These are phyloP conservation scores for Cucurbitaria berberidis DNA, from an alignment of 2,329 filamentous ascomycete genomes.

Conservation along the genomic window DNA sequence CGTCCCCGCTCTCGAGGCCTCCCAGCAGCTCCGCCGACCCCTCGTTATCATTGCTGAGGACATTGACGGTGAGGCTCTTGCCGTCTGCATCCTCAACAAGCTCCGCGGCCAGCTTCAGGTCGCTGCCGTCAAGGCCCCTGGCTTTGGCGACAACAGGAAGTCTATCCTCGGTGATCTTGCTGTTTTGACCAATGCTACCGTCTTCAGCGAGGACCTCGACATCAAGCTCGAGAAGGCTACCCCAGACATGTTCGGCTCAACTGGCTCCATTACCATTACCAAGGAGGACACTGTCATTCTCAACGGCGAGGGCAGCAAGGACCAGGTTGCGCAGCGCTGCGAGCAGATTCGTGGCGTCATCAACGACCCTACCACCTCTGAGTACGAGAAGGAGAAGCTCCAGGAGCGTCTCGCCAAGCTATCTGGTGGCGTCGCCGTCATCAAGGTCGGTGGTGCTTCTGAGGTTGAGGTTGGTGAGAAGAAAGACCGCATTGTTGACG, in stretches of 20 bases:
- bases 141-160: slow-evolving; percentile 99
- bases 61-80: slow-evolving; percentile 97
- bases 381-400: slow-evolving; percentile 99
- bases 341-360: slow-evolving; percentile 99
- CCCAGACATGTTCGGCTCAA: slow-evolving; percentile 92
- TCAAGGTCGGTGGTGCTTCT: slow-evolving; percentile 96
- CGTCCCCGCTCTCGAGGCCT: slow-evolving; percentile 95
- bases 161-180: slow-evolving; percentile 97
- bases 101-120: slow-evolving; percentile 99
- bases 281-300: slow-evolving; percentile 99
- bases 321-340: slow-evolving; percentile 89
- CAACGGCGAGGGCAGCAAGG: slow-evolving; percentile 96
- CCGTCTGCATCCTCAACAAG: slow-evolving; percentile 99
- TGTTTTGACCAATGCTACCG: slow-evolving; percentile 93
- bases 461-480: slow-evolving; percentile 99
- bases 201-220: slow-evolving; percentile 98
- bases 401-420: slow-evolving; percentile 99
- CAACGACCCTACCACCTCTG: slow-evolving; percentile 88
- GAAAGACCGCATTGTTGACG: slow-evolving; percentile 99
- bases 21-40: slow-evolving; percentile 91
- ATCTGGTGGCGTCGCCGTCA: slow-evolving; percentile 97
- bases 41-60: slow-evolving; percentile 99
- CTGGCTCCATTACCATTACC: slow-evolving; percentile 98
- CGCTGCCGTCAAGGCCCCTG: slow-evolving; percentile 96
- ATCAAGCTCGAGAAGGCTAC: slow-evolving; percentile 99